Evolutionary conservation across 257 asterid genomes (phyloP), one percentile per base, ranked within the genome.

Genomic region (Petunia axillaris): DNA sequence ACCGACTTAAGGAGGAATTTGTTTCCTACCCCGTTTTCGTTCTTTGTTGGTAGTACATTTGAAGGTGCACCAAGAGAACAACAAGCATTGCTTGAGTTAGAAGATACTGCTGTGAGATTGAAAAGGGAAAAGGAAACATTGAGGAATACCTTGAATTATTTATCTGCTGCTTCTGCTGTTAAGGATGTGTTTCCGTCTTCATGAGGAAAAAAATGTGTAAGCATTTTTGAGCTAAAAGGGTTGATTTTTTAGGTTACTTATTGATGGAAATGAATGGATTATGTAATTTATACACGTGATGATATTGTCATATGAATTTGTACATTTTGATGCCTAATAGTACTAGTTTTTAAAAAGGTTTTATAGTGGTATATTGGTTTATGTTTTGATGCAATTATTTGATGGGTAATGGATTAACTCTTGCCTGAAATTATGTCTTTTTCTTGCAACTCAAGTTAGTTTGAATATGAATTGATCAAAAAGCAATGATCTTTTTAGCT

Each of bases 11-110:
- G 97, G 89, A 84, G 97, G 89, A 93, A 93, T 82, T 86, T 91
- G 1, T 96, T 96, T 25, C 99, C 99, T 8, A 96, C 99, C 1
- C 99, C 99, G 1, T 96, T 93, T 83, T 93, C 98, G 39, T 96
- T 96, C 86, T 96, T 92, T 58, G 99, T 96, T 0, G 99, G 96
- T 40, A 91, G 95, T 74, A 91, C 99, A 2, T 96, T 96, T 50
- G 98, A 96, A 68, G 99, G 98, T 38, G 98, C 99, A 2, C 98
- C 98, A 0, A 80, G 96, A 54, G 99, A 96, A 87, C 99, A 96
- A 87, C 99, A 96, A 87, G 99, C 99, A 9, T 81, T 96, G 88
- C 89, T 96, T 85, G 99, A 96, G 78, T 87, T 96, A 82, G 99
- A 91, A 90, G 99, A 93, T 77, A 87, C 99, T 0, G 97, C 95